phyloP scores from a whole-genome alignment of 2,329 filamentous ascomycete species.

The Sarocladiaceae sp. region DNA sequence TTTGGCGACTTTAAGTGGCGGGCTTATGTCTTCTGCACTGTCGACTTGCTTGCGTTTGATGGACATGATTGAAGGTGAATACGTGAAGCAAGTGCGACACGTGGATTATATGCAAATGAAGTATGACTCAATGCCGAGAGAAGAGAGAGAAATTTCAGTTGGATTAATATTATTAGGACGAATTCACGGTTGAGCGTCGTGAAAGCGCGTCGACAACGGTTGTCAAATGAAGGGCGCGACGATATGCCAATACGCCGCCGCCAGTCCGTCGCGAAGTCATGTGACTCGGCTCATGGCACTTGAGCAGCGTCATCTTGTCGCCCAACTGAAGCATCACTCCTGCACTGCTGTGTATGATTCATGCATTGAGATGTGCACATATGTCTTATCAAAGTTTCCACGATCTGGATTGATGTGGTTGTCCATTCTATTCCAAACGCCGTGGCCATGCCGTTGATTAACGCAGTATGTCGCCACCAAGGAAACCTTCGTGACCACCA shows the following conservation, averaged over 20 bases:
- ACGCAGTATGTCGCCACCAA: background rate
- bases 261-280: conserved; percentile 7
- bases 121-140: background rate
- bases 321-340: too few species aligned
- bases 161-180: too few species aligned
- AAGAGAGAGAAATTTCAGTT: too few species aligned
- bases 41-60: conserved; percentile 1
- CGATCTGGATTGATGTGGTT: background rate
- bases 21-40: background rate
- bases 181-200: background rate
- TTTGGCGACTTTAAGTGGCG: conserved; percentile 9
- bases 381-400: too few species aligned
- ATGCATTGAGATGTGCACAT: too few species aligned
- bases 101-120: background rate
- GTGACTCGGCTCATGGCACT: background rate
- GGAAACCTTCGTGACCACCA: background rate
- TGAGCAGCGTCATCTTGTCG: background rate
- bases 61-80: background rate
- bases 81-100: background rate
- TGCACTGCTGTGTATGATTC: too few species aligned
- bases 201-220: background rate
- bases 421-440: background rate
- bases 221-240: conserved; percentile 9
- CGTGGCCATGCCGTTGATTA: background rate
- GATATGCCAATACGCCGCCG: background rate